Evolutionary conservation across 108 stramenopile species (phyloP), one percentile per base, ranked within the genome.

Genomic region (Bacterosira constricta): DNA sequence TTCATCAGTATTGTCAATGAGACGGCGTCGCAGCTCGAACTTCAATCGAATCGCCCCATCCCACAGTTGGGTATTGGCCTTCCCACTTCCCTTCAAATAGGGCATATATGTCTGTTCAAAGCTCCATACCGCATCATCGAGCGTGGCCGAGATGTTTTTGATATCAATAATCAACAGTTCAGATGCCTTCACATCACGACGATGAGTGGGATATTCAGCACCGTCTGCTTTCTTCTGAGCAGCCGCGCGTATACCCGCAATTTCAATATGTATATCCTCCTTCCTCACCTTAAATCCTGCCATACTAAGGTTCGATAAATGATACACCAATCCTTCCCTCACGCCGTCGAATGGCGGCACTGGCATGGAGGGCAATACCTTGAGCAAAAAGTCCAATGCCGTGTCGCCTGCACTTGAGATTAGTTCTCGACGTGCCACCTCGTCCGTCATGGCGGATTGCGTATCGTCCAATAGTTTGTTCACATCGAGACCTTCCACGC

Each of bases 71-170:
- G 91, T 86, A 61, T 96, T 82, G 12, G 89, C 89, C 30, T 77
- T 83, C 7, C 95, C 95, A 27, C 72, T 80, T 54, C 92, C 95
- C 74, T 93, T 92, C 60, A 96, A 46, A 51, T 96, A 93, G 0
- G 95, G 95, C 82, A 96, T 86, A 67, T 96, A 96, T 26, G 95
- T 96, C 66, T 96, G 95, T 66, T 92, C 95, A 58, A 96, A 96
- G 39, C 86, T 80, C 93, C 93, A 95, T 18, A 73, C 64, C 9
- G 88, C 90, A 80, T 88, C 80, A 56, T 95, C 86, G 47, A 95
- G 66, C n/a, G 83, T 75, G 18, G 93, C 90, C 17, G 93, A 92
- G 47, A 95, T 85, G 30, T 89, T 84, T 26, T 82, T 78, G n/a
- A 95, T 84, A 51, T 95, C 93, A 36, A 95, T 89, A 50, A 90